These are phyloP conservation scores for Beauveria sp. DNA, from an alignment of 2,329 filamentous ascomycete genomes.

Conservation along the genomic window DNA sequence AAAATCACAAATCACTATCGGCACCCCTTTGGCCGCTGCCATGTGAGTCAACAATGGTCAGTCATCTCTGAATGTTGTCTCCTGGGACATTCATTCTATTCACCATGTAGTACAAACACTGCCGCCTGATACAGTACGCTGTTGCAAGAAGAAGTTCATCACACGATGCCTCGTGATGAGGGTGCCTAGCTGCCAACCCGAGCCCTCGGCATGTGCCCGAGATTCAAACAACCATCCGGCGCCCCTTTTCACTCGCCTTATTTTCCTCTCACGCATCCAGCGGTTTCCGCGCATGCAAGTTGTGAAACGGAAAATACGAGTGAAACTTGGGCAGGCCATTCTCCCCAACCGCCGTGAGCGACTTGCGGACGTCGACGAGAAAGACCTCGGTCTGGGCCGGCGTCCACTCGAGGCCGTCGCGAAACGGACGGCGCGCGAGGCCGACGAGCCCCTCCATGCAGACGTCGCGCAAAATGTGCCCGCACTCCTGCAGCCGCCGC, in stretches of 20 bases:
- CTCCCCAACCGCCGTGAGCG: conserved; percentile 25
- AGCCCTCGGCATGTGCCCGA: too few relatives aligned
- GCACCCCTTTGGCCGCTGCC: background rate
- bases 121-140: background rate
- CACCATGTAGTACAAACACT: background rate
- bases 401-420: conserved; percentile 34
- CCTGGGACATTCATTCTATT: background rate
- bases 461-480: conserved; percentile 37
- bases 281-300: conserved; percentile 32
- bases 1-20: background rate
- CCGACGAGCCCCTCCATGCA: conserved; percentile 34
- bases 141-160: background rate
- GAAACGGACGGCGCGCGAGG: conserved; percentile 30
- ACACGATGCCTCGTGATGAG: too few relatives aligned
- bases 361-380: conserved; percentile 33
- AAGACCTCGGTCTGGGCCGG: conserved; percentile 36
- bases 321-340: conserved; percentile 29
- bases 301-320: conserved; percentile 33
- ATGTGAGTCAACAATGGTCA: background rate
- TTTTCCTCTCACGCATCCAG: conserved; percentile 11
- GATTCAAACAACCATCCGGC: background rate
- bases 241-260: too few relatives aligned
- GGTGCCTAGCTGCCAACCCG: too few relatives aligned
- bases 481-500: conserved; percentile 35
- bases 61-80: background rate